Conservation (phyloP, 345 rosid species). For the Anacardium occidentale region DNA sequence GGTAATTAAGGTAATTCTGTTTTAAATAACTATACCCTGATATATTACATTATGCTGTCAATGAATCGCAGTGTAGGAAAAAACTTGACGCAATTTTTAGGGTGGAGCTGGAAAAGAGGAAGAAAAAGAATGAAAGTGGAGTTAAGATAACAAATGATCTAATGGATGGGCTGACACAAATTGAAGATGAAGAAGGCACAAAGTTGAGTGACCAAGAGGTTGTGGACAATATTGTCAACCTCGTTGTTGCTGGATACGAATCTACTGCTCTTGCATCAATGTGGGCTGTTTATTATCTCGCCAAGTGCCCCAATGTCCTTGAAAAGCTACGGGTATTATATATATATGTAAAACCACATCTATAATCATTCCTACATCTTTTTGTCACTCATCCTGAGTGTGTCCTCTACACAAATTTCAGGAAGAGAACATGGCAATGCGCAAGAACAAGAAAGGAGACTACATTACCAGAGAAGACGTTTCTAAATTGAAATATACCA, state of each 20-base stretch:
- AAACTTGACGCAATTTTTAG: constrained; percentile 24
- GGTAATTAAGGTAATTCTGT: constrained; percentile 33
- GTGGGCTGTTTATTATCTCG: constrained; percentile 46
- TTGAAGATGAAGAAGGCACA: constrained; percentile 37
- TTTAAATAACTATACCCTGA: too few relatives aligned
- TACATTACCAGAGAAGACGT: constrained; percentile 40
- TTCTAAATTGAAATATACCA: constrained; percentile 35
- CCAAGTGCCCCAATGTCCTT: constrained; percentile 34
- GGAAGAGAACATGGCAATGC: constrained; percentile 40
- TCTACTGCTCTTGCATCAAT: constrained; percentile 30
- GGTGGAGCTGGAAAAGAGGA: constrained; percentile 32
- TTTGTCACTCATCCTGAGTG: neutral
- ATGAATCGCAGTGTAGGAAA: constrained; percentile 25
- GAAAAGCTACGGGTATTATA: constrained; percentile 27
- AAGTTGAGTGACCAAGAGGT: constrained; percentile 39
- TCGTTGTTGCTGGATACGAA: constrained; percentile 36
- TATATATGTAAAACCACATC: neutral
- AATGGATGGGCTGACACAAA: constrained; percentile 40
- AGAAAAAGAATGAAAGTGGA: neutral
- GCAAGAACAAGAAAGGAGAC: constrained; percentile 29
- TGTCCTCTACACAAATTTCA: neutral
- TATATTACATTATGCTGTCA: neutral
- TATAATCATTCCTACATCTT: neutral
- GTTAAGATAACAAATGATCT: constrained; percentile 25
- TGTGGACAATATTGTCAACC: constrained; percentile 34